Percentiles rank a stretch among this genome's conserved stretches.
Evolutionary conservation across 164 flowering plant genomes (phyloP).

Genomic region (Paratinospora sagittata): DNA sequence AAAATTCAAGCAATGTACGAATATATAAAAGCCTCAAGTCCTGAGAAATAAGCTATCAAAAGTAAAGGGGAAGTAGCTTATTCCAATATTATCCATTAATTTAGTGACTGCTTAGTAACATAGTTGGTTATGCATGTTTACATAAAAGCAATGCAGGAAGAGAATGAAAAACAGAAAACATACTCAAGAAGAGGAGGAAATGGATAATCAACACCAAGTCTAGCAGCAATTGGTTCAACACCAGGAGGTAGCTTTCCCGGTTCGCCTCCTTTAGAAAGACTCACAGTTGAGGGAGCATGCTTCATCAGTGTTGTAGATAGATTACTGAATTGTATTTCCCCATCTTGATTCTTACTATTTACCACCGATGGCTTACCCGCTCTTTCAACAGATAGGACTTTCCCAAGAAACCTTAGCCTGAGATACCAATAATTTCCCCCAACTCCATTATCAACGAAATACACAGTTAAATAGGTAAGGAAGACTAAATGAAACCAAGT

Average conservation of each 20-base stretch:
- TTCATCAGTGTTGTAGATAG: constrained; percentile 23
- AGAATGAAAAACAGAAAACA: constrained; percentile 18
- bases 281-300: constrained; percentile 23
- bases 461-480: too few relatives aligned
- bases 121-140: neutral
- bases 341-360: constrained; percentile 21
- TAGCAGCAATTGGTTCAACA: constrained; percentile 76
- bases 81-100: neutral
- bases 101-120: neutral
- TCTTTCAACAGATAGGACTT: constrained; percentile 71
- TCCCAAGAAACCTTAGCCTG: constrained; percentile 91
- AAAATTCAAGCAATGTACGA: neutral
- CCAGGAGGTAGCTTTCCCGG: constrained; percentile 21
- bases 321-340: constrained; percentile 21
- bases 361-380: constrained; percentile 31
- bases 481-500: too few relatives aligned
- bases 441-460: neutral
- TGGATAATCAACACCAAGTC: constrained; percentile 85
- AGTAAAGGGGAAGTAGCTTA: neutral
- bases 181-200: constrained; percentile 98
- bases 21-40: neutral
- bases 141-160: neutral
- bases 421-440: neutral
- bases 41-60: neutral
- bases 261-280: constrained; percentile 22